Evolutionary conservation across 495 filamentous ascomycete species (phyloP), one percentile per base, ranked within the genome.

Genomic region (Trichoderma reesei): DNA sequence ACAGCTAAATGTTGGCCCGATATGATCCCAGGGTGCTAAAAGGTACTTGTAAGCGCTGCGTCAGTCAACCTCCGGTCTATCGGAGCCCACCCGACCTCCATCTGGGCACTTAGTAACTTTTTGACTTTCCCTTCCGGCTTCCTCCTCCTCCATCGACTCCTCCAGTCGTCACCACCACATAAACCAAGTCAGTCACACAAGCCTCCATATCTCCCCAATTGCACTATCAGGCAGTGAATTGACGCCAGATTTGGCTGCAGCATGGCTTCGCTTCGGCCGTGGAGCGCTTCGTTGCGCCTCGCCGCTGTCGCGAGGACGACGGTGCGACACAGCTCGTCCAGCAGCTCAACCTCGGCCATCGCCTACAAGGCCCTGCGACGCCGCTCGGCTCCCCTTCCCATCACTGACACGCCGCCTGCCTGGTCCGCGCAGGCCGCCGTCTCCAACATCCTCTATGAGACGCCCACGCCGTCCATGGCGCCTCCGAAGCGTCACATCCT

Each of bases 401-500:
- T 86, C 20, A 77, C 79, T 66, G 90, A 94, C 67, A 68, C 83
- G 42, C 85, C 89, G 26, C 86, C 90, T 34, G 81, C 90, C 64
- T 96, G 92, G 91, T 96, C 93, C 63, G 92, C 94, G 36, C 90
- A 92, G 59, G 91, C 94, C 31, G 94, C 94, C 65, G 94, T 98
- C 67, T 95, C 90, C 72, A 94, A 90, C 71, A 98, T 98, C 75
- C 89, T 98, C 76, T 98, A 98, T 80, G 94, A 98, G 81, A 97
- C 94, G 33, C 94, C 94, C 13, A 80, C 90, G 11, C 88, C 91
- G 13, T 91, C 92, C 3, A 78, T 82, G 66, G 85, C 87, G 41
- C 92, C 94, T 3, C 90, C 91, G 39, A 97, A 96, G 78, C 87
- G 91, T 14, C 94, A 97, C 74, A 80, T 98, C 72, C 85, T 98